Percentiles rank a stretch among this genome's conserved stretches.
Conservation (phyloP, 2,329 filamentous ascomycete species). For the Aspergillus pseudonomiae region DNA sequence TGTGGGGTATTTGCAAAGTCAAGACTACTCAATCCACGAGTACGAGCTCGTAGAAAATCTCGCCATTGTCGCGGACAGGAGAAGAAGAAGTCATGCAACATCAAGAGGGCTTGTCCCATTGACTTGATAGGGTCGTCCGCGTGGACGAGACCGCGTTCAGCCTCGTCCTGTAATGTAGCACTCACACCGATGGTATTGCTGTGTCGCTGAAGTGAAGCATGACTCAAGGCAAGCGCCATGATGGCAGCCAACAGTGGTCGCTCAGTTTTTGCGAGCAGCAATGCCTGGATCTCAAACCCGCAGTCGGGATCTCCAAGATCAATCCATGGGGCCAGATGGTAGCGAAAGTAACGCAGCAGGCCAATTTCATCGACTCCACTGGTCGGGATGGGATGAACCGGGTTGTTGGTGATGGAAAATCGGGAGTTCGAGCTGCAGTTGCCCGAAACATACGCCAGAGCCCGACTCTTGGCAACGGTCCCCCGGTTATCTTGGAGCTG, state of each 20-base stretch:
- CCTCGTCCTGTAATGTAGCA: slow-evolving; percentile 21
- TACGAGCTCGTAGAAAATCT: slow-evolving; percentile 7
- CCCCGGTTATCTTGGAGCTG: not conserved
- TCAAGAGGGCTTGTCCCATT: slow-evolving; percentile 18
- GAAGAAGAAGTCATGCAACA: slow-evolving; percentile 23
- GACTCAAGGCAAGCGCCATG: slow-evolving; percentile 24
- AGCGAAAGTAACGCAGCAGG: slow-evolving; percentile 29
- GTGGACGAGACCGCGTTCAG: slow-evolving; percentile 17
- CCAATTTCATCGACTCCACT: slow-evolving; percentile 23
- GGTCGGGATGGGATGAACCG: slow-evolving; percentile 3
- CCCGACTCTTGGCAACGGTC: slow-evolving; percentile 5
- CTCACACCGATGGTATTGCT: slow-evolving; percentile 12
- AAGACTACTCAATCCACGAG: slow-evolving; percentile 10
- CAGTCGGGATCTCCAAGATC: slow-evolving; percentile 28
- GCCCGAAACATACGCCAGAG: not conserved
- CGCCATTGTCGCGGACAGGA: slow-evolving; percentile 23
- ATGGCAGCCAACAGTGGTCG: slow-evolving; percentile 23
- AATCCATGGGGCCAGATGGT: slow-evolving; percentile 29
- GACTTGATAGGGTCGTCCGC: slow-evolving; percentile 14
- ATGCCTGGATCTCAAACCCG: slow-evolving; percentile 23
- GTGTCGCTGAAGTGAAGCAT: slow-evolving; percentile 13
- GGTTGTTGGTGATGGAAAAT: not conserved
- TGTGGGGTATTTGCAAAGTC: slow-evolving; percentile 7
- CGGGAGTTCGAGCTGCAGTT: not conserved
- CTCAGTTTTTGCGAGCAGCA: slow-evolving; percentile 24